Base-by-base conservation (phyloP, 352 stramenopile genomes). In the Pythium coloratum region DNA sequence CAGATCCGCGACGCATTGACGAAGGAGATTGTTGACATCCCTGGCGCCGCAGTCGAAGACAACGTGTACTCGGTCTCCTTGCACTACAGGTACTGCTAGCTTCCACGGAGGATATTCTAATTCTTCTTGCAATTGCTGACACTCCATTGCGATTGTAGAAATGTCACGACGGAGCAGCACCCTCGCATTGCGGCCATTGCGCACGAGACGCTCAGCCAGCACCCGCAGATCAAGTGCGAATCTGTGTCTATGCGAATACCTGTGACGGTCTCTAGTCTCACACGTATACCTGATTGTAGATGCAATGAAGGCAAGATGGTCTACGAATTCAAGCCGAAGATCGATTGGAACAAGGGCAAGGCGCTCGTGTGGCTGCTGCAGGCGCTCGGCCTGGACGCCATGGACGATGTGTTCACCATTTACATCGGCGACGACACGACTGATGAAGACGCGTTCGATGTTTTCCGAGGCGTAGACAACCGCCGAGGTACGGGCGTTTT, bases 331-430 rank as follows among this genome's bases (percentile, higher is more conserved):
- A 95, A 95, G 68, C 90, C 90, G 8, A 94, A 96, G 71, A 92
- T 97, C 28, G 82, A 95, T 57, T 97, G 90, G 90, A 90, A 97
- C 82, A 97, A 97, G 72, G 90, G 90, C 66, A 96, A 96, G 67
- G 89, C 88, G 55, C 77, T 97, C 34, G 60, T 94, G 33, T 97
- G 89, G 90, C 73, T 96, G 46, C 70, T 97, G 61, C 69, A 95
- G 54, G 76, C 81, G 34, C 76, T 96, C 10, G 82, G 77, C 1
- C 67, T 95, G 28, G 86, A 93, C 62, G 67, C 89, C 56, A 66
- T 78, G 34, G 81, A 93, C 33, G 76, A 93, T 12, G 82, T 96
- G 13, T 97, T 91, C 67, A 95, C 89, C 65, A 96, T 97, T 76
- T 97, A 96, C 81, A 97, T 97, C 53, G 90, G 90, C 24, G 90